Evolutionary conservation across 2,329 filamentous ascomycete genomes (phyloP).

Genomic region (Clarireedia sp.): DNA sequence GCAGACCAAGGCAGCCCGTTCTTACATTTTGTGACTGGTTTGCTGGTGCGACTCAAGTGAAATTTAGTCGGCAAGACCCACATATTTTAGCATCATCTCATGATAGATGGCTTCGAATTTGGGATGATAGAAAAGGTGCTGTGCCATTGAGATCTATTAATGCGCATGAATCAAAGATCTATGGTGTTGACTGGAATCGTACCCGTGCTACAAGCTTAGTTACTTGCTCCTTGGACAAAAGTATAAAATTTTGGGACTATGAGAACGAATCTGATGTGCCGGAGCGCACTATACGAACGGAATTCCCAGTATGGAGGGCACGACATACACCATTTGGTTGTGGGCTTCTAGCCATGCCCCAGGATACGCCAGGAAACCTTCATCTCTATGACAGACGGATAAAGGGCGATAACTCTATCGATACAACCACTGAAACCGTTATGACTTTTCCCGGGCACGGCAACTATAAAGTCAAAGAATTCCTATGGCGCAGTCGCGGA

Average conservation of each 20-base stretch:
- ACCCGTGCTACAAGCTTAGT: conserved; percentile 63
- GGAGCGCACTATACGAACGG: conserved; percentile 70
- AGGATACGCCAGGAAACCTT: conserved; percentile 76
- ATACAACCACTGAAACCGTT: conserved; percentile 42
- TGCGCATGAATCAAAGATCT: conserved; percentile 88
- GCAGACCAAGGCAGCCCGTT: conserved; percentile 63
- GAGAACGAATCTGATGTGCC: conserved; percentile 52
- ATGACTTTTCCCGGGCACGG: conserved; percentile 51
- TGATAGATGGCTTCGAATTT: conserved; percentile 79
- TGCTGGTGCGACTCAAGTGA: conserved; percentile 88
- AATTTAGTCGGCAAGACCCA: conserved; percentile 84
- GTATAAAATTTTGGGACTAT: conserved; percentile 91
- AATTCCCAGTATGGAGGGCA: conserved; percentile 85
- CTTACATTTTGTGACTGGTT: conserved; percentile 88
- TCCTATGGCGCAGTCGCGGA: conserved; percentile 79
- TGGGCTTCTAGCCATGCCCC: conserved; percentile 83
- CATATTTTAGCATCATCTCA: conserved; percentile 86
- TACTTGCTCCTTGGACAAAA: conserved; percentile 86
- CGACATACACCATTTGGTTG: conserved; percentile 84
- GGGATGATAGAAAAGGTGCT: conserved; percentile 77
- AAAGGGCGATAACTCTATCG: conserved; percentile 36
- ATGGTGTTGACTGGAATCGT: conserved; percentile 91
- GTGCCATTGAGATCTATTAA: conserved; percentile 75
- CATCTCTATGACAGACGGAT: conserved; percentile 70
- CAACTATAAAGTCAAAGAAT: conserved; percentile 73